A percentile compares a stretch with the other conserved stretches of the same genome.
phyloP scores from a whole-genome alignment of 345 rosid species.

The Anastatica hierochuntica region DNA sequence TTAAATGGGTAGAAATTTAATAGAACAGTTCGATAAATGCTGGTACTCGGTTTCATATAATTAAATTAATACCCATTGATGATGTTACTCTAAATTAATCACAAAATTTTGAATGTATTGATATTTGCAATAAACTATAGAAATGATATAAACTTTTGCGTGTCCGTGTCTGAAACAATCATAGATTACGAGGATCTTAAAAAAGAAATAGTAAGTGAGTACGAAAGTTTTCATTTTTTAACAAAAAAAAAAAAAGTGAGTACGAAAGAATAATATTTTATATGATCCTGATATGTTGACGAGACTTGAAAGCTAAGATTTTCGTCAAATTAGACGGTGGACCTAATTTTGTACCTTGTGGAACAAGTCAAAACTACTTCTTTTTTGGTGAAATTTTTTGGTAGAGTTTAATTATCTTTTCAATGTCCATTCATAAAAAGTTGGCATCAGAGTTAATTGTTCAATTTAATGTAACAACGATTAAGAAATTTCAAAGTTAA shows the following conservation, averaged over 20 bases:
- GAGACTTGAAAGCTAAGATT: conserved; percentile 16
- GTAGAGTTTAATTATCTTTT: background rate
- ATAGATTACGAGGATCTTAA: background rate
- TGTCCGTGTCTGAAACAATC: background rate
- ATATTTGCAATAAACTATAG: background rate
- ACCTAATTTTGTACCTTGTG: conserved; percentile 17
- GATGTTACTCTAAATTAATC: background rate
- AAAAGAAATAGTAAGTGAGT: background rate
- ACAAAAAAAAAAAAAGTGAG: background rate
- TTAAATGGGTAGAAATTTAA: no score
- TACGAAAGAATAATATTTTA: no score
- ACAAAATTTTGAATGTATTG: background rate
- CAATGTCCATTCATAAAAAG: no score
- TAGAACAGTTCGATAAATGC: no score
- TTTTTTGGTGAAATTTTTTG: background rate
- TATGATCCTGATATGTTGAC: background rate
- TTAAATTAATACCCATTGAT: background rate
- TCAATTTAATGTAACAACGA: background rate
- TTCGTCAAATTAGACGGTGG: conserved; percentile 23
- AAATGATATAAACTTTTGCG: no score
- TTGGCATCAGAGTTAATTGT: background rate
- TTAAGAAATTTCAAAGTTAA: background rate
- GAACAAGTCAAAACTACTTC: conserved; percentile 16
- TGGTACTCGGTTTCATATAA: no score
- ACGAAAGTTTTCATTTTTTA: background rate